Percentiles rank a stretch among this genome's conserved stretches.
These are phyloP conservation scores for Lichtheimia hyalospora DNA, from an alignment of 371 early-diverging fungal genomes.

Conservation along the genomic window DNA sequence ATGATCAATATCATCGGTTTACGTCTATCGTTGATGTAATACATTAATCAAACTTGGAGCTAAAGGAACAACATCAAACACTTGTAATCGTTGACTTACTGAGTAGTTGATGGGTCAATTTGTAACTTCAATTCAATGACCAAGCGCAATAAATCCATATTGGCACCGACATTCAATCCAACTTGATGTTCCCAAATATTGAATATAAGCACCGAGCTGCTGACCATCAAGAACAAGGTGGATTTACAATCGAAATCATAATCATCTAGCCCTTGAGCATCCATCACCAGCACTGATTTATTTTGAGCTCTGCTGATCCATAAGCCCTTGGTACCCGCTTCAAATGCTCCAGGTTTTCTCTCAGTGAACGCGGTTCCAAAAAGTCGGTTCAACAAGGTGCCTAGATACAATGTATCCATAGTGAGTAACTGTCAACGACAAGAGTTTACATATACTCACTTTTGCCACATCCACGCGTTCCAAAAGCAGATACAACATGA, in stretches of 20 bases:
- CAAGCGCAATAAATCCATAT: background rate
- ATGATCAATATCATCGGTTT: background rate
- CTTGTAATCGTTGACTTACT: too few species aligned
- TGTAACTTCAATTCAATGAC: background rate
- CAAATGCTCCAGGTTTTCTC: background rate
- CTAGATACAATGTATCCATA: background rate
- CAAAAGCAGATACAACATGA: background rate
- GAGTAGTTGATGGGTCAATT: too few species aligned
- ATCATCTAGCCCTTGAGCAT: background rate
- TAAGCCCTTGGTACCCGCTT: background rate
- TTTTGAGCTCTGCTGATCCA: background rate
- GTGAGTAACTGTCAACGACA: background rate
- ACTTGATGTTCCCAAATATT: slow-evolving; percentile 2
- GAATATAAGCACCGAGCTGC: background rate
- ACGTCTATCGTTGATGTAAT: background rate
- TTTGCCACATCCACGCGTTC: background rate
- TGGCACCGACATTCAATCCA: background rate
- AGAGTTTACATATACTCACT: background rate
- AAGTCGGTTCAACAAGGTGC: background rate
- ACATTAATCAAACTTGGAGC: background rate
- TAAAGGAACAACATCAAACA: too few species aligned
- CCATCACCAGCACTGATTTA: background rate
- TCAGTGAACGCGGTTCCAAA: background rate
- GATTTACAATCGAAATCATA: background rate
- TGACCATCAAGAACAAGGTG: background rate